Evolutionary conservation across 1,284 basidiomycete species (phyloP).

Genomic region (Amylostereum chailletii): DNA sequence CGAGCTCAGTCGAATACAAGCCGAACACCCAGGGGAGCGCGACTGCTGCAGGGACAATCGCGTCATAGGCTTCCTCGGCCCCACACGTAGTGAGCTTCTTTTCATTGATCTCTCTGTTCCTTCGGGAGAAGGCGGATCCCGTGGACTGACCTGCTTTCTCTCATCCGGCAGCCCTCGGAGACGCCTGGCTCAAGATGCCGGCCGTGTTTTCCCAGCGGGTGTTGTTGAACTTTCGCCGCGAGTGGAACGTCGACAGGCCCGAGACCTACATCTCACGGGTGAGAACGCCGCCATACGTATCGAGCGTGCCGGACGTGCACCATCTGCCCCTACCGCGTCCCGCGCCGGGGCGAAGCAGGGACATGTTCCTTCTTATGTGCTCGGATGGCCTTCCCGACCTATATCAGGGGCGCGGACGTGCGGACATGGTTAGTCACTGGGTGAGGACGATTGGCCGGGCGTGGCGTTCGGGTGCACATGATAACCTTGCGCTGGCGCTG

Average conservation of each 20-base stretch:
- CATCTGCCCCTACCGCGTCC: slow-evolving; percentile 23
- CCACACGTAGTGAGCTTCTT: slow-evolving; percentile 46
- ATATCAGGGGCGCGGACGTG: slow-evolving; percentile 28
- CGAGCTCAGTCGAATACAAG: slow-evolving; percentile 39
- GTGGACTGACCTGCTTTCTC: slow-evolving; percentile 3
- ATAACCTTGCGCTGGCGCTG: slow-evolving; percentile 42
- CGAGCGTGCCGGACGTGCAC: slow-evolving; percentile 39
- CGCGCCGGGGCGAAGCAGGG: slow-evolving; percentile 6
- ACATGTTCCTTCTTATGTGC: slow-evolving; percentile 36
- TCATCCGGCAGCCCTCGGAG: slow-evolving; percentile 43
- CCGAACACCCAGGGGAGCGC: slow-evolving; percentile 47
- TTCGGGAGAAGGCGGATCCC: neutral
- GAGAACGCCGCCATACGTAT: slow-evolving; percentile 52
- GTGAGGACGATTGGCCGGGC: slow-evolving; percentile 24
- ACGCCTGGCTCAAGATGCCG: slow-evolving; percentile 56
- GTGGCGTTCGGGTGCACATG: slow-evolving; percentile 12
- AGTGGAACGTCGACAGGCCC: slow-evolving; percentile 33
- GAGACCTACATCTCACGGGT: slow-evolving; percentile 37
- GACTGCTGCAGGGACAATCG: slow-evolving; percentile 41
- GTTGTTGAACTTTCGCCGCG: slow-evolving; percentile 38
- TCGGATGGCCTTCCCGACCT: slow-evolving; percentile 53
- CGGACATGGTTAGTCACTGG: slow-evolving; percentile 34
- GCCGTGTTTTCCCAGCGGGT: slow-evolving; percentile 43
- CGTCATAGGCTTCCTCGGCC: slow-evolving; percentile 55
- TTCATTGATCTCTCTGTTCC: neutral